Conservation (phyloP, 2,329 filamentous ascomycete genomes). For the Biscogniauxia mediterranea region DNA sequence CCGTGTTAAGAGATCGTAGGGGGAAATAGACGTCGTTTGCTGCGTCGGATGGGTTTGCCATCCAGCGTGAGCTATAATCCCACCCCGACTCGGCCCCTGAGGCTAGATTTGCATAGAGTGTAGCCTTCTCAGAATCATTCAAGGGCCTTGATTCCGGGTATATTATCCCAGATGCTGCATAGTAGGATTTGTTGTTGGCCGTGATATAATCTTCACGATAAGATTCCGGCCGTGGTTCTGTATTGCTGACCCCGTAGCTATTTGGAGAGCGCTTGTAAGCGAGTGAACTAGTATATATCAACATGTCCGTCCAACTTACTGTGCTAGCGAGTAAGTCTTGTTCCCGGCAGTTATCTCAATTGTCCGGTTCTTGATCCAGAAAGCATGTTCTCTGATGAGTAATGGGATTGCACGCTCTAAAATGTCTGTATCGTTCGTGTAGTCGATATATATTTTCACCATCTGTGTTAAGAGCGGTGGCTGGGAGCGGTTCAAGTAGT, state of each 20-base stretch:
- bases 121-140: constrained; percentile 49
- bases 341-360: constrained; percentile 47
- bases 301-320: constrained; percentile 37
- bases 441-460: constrained; percentile 62
- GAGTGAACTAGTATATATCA: neutral
- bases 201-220: constrained; percentile 65
- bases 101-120: constrained; percentile 61
- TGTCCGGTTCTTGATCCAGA: constrained; percentile 61
- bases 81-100: constrained; percentile 65
- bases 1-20: constrained; percentile 60
- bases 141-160: constrained; percentile 52
- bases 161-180: constrained; percentile 54
- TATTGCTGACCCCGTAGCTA: constrained; percentile 61
- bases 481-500: constrained; percentile 68
- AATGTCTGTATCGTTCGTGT: constrained; percentile 62
- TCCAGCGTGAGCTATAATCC: constrained; percentile 62
- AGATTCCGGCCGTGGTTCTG: constrained; percentile 65
- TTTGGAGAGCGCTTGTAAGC: neutral
- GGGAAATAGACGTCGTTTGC: constrained; percentile 62
- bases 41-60: constrained; percentile 56
- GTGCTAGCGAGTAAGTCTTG: constrained; percentile 54
- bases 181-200: constrained; percentile 64
- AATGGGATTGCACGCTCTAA: constrained; percentile 60
- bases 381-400: constrained; percentile 61
- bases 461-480: constrained; percentile 65